phyloP scores from a whole-genome alignment of 352 stramenopile species.

The Phytopythium ostracodes region DNA sequence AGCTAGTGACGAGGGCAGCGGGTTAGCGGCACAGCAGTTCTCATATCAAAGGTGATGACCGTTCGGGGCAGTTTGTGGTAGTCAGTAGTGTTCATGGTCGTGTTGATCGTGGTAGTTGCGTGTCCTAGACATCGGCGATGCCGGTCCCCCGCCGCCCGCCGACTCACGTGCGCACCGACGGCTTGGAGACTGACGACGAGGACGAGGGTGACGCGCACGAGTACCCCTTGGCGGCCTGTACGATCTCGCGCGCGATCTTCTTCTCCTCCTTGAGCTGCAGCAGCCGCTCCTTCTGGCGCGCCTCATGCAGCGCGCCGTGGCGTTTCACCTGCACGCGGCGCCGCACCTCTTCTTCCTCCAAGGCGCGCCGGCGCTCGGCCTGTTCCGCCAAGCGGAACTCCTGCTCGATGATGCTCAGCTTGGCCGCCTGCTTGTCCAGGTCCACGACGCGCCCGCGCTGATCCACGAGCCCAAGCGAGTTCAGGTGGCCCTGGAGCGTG shows the following conservation, averaged over 20 bases:
- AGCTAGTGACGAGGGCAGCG: not conserved
- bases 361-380: constrained; percentile 57
- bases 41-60: not conserved
- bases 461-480: constrained; percentile 83
- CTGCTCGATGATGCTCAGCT: constrained; percentile 91
- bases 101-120: constrained; percentile 1
- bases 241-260: constrained; percentile 82
- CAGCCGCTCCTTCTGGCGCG: constrained; percentile 76
- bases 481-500: constrained; percentile 71
- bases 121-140: too few species aligned
- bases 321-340: constrained; percentile 87
- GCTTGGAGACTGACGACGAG: not conserved
- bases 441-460: constrained; percentile 86
- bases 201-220: constrained; percentile 30
- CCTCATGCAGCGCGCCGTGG: constrained; percentile 80
- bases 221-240: constrained; percentile 70
- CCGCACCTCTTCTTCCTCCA: constrained; percentile 85
- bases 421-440: constrained; percentile 84
- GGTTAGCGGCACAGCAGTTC: not conserved
- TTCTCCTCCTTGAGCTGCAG: constrained; percentile 87
- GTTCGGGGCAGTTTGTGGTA: not conserved
- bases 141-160: too few species aligned
- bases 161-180: not conserved
- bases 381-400: constrained; percentile 89
- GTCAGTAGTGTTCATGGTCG: not conserved